Evolutionary conservation across 2,329 filamentous ascomycete species (phyloP).

Genomic region (Fusarium ramigenum): DNA sequence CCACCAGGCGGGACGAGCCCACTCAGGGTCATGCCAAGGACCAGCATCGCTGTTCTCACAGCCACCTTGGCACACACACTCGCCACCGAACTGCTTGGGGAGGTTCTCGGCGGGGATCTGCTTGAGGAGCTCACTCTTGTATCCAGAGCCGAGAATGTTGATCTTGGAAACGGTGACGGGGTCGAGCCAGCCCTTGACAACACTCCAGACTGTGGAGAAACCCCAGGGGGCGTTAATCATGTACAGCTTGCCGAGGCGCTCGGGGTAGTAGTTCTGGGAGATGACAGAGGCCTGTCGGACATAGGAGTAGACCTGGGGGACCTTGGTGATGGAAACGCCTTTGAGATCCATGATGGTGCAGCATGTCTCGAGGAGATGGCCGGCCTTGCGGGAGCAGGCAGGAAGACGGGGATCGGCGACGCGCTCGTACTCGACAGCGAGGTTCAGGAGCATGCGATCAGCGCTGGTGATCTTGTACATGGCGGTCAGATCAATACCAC

Average conservation of each 20-base stretch:
- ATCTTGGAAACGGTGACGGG: constrained; percentile 98
- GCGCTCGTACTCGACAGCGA: constrained; percentile 98
- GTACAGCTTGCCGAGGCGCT: constrained; percentile 95
- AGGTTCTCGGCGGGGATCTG: constrained; percentile 93
- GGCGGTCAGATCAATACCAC: constrained; percentile 87
- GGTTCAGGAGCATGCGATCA: constrained; percentile 95
- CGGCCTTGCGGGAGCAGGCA: constrained; percentile 91
- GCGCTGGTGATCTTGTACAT: constrained; percentile 93
- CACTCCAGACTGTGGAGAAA: constrained; percentile 84
- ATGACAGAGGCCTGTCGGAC: constrained; percentile 85
- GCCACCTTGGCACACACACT: constrained; percentile 82
- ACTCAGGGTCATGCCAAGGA: constrained; percentile 83
- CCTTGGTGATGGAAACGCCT: constrained; percentile 85
- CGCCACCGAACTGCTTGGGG: constrained; percentile 85
- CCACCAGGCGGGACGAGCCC: constrained; percentile 72
- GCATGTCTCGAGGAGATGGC: constrained; percentile 92
- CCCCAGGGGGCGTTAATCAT: constrained; percentile 98
- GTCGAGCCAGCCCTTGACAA: constrained; percentile 94
- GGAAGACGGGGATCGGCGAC: constrained; percentile 91
- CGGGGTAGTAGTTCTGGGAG: constrained; percentile 99
- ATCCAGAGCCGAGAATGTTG: constrained; percentile 82
- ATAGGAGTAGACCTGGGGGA: constrained; percentile 87
- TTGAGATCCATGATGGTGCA: constrained; percentile 99
- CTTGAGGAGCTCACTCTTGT: constrained; percentile 83
- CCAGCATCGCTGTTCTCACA: constrained; percentile 89